Conservation (phyloP, 2,329 filamentous ascomycete species). For the Blumeria graminis region DNA sequence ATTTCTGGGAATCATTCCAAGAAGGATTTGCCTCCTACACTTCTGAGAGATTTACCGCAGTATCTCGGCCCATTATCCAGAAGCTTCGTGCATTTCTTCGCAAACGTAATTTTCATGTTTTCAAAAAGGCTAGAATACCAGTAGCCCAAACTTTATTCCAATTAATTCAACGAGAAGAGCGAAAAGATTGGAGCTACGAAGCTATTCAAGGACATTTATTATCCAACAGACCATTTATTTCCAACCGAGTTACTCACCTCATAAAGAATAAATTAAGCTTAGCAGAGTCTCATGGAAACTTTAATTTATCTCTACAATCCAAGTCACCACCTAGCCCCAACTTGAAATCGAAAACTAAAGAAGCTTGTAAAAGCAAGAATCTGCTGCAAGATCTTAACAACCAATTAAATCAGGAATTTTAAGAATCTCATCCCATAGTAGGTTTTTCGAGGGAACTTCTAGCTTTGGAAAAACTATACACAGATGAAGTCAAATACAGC, state of each 20-base stretch:
- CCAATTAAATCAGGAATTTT: not conserved
- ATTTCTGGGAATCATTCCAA: not conserved
- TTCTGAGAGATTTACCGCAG: not conserved
- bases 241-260: not conserved
- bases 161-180: not conserved
- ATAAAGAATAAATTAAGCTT: not conserved
- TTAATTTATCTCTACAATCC: too few species aligned
- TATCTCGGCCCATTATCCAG: not conserved
- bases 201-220: not conserved
- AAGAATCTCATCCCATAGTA: not conserved
- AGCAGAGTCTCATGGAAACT: too few species aligned
- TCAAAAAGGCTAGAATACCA: not conserved
- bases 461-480: not conserved
- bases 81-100: not conserved
- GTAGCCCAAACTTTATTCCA: not conserved
- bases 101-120: not conserved
- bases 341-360: not conserved
- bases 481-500: conserved; percentile 1
- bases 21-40: not conserved
- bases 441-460: not conserved
- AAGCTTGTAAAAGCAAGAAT: not conserved
- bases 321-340: too few species aligned
- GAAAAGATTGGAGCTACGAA: not conserved
- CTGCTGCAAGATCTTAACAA: not conserved
- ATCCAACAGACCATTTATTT: not conserved